Conservation (phyloP, 2,329 filamentous ascomycete genomes). For the Calonectria pauciramosa region DNA sequence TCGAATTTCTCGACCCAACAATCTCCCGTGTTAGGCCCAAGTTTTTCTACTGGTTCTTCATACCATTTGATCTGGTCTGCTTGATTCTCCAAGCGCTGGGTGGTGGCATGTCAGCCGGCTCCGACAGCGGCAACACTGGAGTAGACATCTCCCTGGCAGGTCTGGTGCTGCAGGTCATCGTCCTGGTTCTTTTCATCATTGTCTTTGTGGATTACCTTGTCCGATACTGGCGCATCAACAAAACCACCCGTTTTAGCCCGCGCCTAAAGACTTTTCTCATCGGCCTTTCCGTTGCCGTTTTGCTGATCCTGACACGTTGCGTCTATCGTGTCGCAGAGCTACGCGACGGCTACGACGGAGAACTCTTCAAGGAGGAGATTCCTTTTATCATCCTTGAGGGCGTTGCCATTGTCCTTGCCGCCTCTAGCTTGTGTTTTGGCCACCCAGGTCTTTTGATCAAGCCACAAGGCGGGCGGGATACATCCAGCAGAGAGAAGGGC, state of each 20-base stretch:
- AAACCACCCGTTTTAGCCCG: constrained; percentile 39
- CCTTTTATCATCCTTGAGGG: constrained; percentile 69
- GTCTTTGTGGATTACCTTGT: constrained; percentile 64
- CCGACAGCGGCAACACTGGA: constrained; percentile 54
- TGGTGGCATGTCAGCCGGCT: constrained; percentile 64
- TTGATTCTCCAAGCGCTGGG: constrained; percentile 70
- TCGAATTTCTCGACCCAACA: constrained; percentile 54
- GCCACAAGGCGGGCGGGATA: constrained; percentile 23
- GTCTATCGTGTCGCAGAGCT: constrained; percentile 77
- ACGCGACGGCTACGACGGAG: constrained; percentile 71
- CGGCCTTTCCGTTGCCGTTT: constrained; percentile 65
- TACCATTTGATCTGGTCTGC: constrained; percentile 69
- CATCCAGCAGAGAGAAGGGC: constrained; percentile 42
- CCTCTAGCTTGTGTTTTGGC: constrained; percentile 53
- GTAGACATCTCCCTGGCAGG: constrained; percentile 62
- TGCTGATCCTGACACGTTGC: constrained; percentile 73
- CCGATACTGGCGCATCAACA: constrained; percentile 53
- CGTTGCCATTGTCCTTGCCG: constrained; percentile 54
- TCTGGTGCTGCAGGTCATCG: constrained; percentile 70
- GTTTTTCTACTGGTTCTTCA: constrained; percentile 63
- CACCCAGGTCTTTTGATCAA: constrained; percentile 58
- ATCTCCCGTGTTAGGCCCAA: constrained; percentile 59
- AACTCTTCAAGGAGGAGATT: constrained; percentile 65
- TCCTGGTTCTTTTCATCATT: constrained; percentile 65
- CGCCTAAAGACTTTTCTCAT: constrained; percentile 60